phyloP scores from a whole-genome alignment of 768 basidiomycete species.

The Phaffia australis region DNA sequence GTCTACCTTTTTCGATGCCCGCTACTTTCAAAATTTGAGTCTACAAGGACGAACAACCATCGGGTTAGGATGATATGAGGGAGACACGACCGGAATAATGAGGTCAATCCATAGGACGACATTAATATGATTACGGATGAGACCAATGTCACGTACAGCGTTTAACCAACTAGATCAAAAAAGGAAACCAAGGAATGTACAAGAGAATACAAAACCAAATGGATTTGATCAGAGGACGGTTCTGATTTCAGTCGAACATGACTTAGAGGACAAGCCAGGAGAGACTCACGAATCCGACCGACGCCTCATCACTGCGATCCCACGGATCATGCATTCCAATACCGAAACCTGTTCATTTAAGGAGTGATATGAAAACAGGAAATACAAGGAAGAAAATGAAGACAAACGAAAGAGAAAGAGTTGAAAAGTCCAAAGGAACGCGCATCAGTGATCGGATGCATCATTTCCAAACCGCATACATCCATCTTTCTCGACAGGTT shows the following conservation, averaged over 20 bases:
- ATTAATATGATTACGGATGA: constrained; percentile 10
- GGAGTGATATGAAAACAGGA: not conserved
- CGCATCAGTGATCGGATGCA: not conserved
- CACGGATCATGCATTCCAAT: constrained; percentile 95
- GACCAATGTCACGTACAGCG: constrained; percentile 41
- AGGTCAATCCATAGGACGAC: constrained; percentile 4
- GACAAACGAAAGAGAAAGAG: not conserved
- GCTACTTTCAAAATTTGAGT: constrained; percentile 99
- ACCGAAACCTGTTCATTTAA: constrained; percentile 48
- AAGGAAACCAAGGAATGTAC: not conserved
- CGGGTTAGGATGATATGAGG: not conserved
- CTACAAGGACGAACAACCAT: constrained; percentile 1
- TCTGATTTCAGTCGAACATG: not conserved
- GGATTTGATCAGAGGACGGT: not conserved
- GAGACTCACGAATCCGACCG: constrained; percentile 66
- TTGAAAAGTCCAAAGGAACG: not conserved
- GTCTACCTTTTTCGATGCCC: constrained; percentile 88
- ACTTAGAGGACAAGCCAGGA: not conserved
- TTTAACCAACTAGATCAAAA: constrained; percentile 48
- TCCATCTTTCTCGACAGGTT: not conserved
- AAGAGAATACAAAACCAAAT: not conserved
- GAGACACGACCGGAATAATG: not conserved
- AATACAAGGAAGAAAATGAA: not conserved
- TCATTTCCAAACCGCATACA: constrained; percentile 1
- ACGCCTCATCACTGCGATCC: constrained; percentile 96